Percentiles rank a stretch among this genome's conserved stretches.
Conservation (phyloP, 1,284 basidiomycete species). For the Apiotrichum domesticum region DNA sequence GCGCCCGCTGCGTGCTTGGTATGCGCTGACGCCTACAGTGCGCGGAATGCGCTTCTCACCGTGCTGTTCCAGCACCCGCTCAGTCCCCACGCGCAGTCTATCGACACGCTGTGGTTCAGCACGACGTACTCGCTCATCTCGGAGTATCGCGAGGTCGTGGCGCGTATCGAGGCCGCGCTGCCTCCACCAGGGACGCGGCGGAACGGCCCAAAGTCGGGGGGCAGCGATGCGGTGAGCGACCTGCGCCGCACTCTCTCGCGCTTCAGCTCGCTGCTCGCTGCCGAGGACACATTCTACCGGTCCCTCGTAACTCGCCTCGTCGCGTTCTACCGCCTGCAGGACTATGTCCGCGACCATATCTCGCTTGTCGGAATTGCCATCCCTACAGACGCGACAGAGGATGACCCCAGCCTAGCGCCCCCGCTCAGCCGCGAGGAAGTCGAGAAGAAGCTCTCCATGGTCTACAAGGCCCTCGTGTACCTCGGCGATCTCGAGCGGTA, state of each 20-base stretch:
- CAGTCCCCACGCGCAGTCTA: conserved; percentile 68
- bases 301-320: conserved; percentile 66
- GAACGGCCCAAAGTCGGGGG: conserved; percentile 3
- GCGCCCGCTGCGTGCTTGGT: background rate
- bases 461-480: conserved; percentile 84
- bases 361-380: conserved; percentile 55
- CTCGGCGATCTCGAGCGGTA: conserved; percentile 92
- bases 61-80: conserved; percentile 69
- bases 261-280: conserved; percentile 75
- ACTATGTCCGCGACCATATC: conserved; percentile 46
- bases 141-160: conserved; percentile 70
- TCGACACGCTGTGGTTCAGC: conserved; percentile 84
- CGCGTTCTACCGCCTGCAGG: conserved; percentile 53
- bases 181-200: conserved; percentile 15
- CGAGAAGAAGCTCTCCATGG: conserved; percentile 59
- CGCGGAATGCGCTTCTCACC: conserved; percentile 67
- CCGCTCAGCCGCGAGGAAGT: conserved; percentile 52
- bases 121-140: conserved; percentile 82
- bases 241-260: conserved; percentile 76
- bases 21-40: conserved; percentile 48
- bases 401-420: conserved; percentile 41
- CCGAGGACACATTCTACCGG: conserved; percentile 83
- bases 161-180: conserved; percentile 55
- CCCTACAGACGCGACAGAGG: conserved; percentile 18
- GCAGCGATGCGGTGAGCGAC: conserved; percentile 58